A percentile compares a stretch with the other conserved stretches of the same genome.
Evolutionary conservation across 768 basidiomycete genomes (phyloP).

Genomic region (Tulasnella sp.): DNA sequence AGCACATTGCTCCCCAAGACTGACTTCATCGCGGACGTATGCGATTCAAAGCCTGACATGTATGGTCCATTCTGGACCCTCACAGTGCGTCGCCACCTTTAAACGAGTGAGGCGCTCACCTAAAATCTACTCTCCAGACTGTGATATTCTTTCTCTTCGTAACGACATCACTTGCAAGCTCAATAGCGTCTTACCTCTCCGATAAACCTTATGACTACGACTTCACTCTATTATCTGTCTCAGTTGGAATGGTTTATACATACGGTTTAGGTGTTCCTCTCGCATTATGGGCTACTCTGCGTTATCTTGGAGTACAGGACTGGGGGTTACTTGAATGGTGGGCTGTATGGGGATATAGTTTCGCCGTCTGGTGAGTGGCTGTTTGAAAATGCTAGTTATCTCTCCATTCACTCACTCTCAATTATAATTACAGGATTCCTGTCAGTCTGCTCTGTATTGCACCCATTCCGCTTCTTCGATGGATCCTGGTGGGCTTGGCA

Average conservation of each 20-base stretch:
- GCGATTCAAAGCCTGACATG: slow-evolving; percentile 44
- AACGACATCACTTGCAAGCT: slow-evolving; percentile 81
- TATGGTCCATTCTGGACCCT: slow-evolving; percentile 97
- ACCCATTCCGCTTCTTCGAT: slow-evolving; percentile 68
- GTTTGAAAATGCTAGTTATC: slow-evolving; percentile 31
- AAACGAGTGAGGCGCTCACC: background rate
- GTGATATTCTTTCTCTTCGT: slow-evolving; percentile 88
- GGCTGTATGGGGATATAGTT: slow-evolving; percentile 32
- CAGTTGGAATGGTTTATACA: slow-evolving; percentile 70
- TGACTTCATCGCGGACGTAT: slow-evolving; percentile 41
- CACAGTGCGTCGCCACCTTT: slow-evolving; percentile 29
- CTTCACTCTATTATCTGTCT: slow-evolving; percentile 72
- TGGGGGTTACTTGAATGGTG: slow-evolving; percentile 69
- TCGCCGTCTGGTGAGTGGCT: slow-evolving; percentile 22
- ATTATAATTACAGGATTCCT: slow-evolving; percentile 72
- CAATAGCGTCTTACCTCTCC: slow-evolving; percentile 77
- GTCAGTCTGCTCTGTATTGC: slow-evolving; percentile 76
- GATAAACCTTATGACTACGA: slow-evolving; percentile 58
- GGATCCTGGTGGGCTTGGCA: slow-evolving; percentile 60
- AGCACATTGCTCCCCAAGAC: slow-evolving; percentile 59
- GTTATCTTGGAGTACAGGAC: slow-evolving; percentile 78
- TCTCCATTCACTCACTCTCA: slow-evolving; percentile 70
- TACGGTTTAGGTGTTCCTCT: slow-evolving; percentile 78
- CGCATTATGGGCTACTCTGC: slow-evolving; percentile 67
- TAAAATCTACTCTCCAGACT: slow-evolving; percentile 29